Evolutionary conservation across 768 basidiomycete species (phyloP).

Genomic region (Lactifluus pinguis): DNA sequence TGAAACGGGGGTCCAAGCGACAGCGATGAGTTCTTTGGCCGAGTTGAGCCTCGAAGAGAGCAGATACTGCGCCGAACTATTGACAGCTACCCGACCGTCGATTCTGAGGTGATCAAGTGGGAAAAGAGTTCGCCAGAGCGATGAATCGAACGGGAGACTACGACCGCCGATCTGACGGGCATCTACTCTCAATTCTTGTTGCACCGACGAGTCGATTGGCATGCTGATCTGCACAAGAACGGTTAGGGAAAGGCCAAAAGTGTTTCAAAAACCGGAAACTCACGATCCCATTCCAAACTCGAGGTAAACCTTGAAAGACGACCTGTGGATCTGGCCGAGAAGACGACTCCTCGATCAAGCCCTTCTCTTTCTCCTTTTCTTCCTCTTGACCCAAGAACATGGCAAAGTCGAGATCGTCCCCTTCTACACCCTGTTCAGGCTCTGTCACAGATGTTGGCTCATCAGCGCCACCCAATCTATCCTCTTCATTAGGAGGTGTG

Average conservation of each 20-base stretch:
- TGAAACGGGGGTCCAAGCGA: slow-evolving; percentile 53
- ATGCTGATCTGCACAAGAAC: slow-evolving; percentile 51
- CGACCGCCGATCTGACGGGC: slow-evolving; percentile 80
- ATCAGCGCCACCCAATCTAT: not conserved
- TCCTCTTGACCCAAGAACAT: slow-evolving; percentile 60
- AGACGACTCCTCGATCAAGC: not conserved
- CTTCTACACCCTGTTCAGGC: slow-evolving; percentile 31
- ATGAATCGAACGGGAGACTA: slow-evolving; percentile 42
- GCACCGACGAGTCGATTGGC: slow-evolving; percentile 66
- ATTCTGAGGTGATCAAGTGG: slow-evolving; percentile 62
- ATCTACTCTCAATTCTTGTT: slow-evolving; percentile 54
- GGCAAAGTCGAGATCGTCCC: slow-evolving; percentile 59
- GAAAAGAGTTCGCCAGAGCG: slow-evolving; percentile 70
- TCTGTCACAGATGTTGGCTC: not conserved
- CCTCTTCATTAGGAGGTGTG: slow-evolving; percentile 3
- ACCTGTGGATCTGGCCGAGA: slow-evolving; percentile 21
- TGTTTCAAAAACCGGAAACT: slow-evolving; percentile 18
- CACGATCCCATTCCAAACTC: slow-evolving; percentile 73
- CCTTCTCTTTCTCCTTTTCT: slow-evolving; percentile 25
- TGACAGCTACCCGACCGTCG: slow-evolving; percentile 74
- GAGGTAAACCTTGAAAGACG: slow-evolving; percentile 45
- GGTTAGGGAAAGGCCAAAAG: not conserved
- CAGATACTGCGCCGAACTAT: slow-evolving; percentile 71
- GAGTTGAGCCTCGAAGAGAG: slow-evolving; percentile 69
- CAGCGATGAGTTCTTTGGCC: slow-evolving; percentile 70